Evolutionary conservation across 257 asterid species (phyloP).

Genomic region (Coffea canephora): DNA sequence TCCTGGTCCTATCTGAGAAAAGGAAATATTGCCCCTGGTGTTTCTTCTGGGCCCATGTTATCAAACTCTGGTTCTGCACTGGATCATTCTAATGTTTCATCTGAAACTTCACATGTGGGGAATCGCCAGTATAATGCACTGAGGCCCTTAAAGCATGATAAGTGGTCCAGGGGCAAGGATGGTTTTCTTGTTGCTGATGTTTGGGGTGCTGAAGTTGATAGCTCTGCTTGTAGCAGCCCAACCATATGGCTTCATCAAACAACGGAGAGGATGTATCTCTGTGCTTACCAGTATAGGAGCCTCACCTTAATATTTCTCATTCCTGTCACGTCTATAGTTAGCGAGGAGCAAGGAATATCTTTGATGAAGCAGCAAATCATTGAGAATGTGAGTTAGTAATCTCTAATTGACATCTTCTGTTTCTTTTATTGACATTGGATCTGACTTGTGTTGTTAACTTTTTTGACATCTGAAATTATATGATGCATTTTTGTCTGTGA

Average conservation of each 20-base stretch:
- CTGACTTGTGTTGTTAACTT: background rate
- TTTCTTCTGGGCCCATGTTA: slow-evolving; percentile 47
- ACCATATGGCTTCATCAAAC: slow-evolving; percentile 71
- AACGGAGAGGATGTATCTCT: slow-evolving; percentile 77
- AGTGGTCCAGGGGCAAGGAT: slow-evolving; percentile 89
- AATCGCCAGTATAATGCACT: slow-evolving; percentile 57
- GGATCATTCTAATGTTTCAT: slow-evolving; percentile 52
- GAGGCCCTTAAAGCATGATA: slow-evolving; percentile 83
- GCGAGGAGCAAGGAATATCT: slow-evolving; percentile 79
- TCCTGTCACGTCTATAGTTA: slow-evolving; percentile 65
- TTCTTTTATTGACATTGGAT: background rate
- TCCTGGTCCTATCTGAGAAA: slow-evolving; percentile 70
- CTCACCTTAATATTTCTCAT: slow-evolving; percentile 71
- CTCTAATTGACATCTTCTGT: background rate
- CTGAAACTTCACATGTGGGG: slow-evolving; percentile 52
- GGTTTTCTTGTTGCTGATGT: slow-evolving; percentile 82
- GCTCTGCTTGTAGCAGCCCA: slow-evolving; percentile 52
- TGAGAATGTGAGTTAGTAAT: slow-evolving; percentile 57
- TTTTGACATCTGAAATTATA: background rate
- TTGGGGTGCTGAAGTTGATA: slow-evolving; percentile 78
- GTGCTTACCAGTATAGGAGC: slow-evolving; percentile 79
- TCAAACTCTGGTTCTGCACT: slow-evolving; percentile 38
- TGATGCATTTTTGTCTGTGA: background rate
- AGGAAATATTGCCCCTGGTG: slow-evolving; percentile 49
- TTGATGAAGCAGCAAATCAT: slow-evolving; percentile 73